Base-by-base conservation (phyloP, 2,329 filamentous ascomycete genomes). In the Colletotrichum sp. region DNA sequence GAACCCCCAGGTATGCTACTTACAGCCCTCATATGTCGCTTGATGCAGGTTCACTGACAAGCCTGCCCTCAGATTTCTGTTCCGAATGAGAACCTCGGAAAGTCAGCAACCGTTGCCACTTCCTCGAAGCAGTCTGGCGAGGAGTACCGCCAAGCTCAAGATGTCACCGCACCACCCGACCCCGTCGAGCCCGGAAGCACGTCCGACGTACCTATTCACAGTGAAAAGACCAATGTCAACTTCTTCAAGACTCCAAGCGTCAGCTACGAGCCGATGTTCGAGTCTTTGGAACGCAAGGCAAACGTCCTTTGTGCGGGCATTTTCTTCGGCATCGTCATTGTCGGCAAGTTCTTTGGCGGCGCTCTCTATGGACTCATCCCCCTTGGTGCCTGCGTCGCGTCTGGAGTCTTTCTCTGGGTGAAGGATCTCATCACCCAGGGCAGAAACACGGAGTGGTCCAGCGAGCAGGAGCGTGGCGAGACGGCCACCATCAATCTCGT, bases 201-300 rank as follows among this genome's bases (percentile, higher is more conserved):
- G 0, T 96, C 95, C 30, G 97, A 99, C 84, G 96, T 99, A 2
- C 97, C 97, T 5, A 98, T 99, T 75, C 95, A 96, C 82, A 96
- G 96, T 81, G 96, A 99, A 83, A 98, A 97, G 90, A 99, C 97
- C 5, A 98, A 98, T 78, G 93, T 99, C 21, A 90, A 98, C 34
- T 99, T 99, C 85, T 96, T 98, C 84, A 96, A 97, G 18, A 99
- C 96, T 0, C 96, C 96, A 0, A 94, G 94, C 0, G 91, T 98
- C 79, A 95, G 94, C 86, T 98, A 95, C 82, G 95, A 98, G 84
- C 95, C 96, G 6, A 98, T 96, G 90, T 98, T 95, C 83, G 91
- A 89, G 24, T 85, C 91, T 15, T 85, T 98, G 74, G 95, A 99
- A 85, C 91, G 92, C 78, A 91, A 93, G 12, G 95, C 94, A n/a